These are phyloP conservation scores for Hylodesmum podocarpum DNA, from an alignment of 306 rosid species.

Conservation along the genomic window DNA sequence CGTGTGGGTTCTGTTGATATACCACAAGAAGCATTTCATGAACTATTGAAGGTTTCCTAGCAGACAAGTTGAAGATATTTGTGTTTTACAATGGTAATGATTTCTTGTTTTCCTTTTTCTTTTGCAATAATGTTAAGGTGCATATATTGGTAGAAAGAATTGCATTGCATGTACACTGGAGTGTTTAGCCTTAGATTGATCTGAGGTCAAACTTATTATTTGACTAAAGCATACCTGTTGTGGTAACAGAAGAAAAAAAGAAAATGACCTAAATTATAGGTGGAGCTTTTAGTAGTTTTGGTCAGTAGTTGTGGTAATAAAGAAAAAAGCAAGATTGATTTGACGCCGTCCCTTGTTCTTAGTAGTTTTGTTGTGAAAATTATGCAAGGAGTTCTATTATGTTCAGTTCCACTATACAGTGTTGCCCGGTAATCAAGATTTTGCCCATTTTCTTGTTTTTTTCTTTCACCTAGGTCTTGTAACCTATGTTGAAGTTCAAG, in stretches of 20 bases:
- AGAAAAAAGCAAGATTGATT: no score
- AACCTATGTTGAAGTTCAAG: background rate
- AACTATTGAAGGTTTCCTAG: constrained; percentile 82
- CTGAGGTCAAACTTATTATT: background rate
- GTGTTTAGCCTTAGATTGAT: background rate
- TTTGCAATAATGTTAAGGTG: background rate
- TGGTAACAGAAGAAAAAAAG: background rate
- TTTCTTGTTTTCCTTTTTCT: background rate
- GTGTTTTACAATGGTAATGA: constrained; percentile 28
- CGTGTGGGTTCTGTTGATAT: constrained; percentile 90
- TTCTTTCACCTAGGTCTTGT: constrained; percentile 9
- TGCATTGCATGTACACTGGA: background rate
- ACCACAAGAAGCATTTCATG: constrained; percentile 97
- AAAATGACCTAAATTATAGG: background rate
- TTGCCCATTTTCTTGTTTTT: background rate
- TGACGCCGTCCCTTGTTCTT: background rate
- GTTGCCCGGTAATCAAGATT: background rate
- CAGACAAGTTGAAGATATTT: background rate
- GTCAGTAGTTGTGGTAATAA: no score
- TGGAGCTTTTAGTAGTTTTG: background rate
- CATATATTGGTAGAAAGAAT: background rate
- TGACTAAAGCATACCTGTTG: background rate
- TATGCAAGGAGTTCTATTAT: background rate
- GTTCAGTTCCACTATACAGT: background rate
- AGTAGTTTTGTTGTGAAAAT: background rate